A percentile compares a stretch with the other conserved stretches of the same genome.
Conservation (phyloP, 495 filamentous ascomycete species). For the Talaromyces ruber region DNA sequence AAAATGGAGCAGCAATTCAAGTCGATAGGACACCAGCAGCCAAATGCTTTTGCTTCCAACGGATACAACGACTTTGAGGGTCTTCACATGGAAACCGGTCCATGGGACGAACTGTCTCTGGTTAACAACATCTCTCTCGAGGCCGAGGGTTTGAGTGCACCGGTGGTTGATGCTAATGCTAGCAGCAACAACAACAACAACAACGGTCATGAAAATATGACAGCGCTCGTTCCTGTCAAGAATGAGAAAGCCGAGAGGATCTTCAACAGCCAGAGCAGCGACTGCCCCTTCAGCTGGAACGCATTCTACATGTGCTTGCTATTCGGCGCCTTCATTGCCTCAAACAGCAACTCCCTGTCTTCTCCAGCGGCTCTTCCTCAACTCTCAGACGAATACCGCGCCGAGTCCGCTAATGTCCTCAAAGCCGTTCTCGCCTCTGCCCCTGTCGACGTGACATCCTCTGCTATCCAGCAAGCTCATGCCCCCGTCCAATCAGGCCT, state of each 20-base stretch:
- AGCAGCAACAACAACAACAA: background rate
- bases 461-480: conserved; percentile 31
- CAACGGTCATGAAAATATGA: background rate
- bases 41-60: conserved; percentile 52
- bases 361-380: conserved; percentile 56
- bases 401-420: conserved; percentile 82
- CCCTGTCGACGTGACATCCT: conserved; percentile 29
- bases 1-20: conserved; percentile 62
- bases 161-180: conserved; percentile 9
- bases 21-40: conserved; percentile 29
- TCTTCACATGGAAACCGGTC: conserved; percentile 63
- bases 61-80: conserved; percentile 76
- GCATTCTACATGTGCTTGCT: conserved; percentile 75
- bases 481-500: conserved; percentile 35
- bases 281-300: conserved; percentile 49
- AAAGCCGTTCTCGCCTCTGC: conserved; percentile 75
- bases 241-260: conserved; percentile 52
- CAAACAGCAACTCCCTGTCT: conserved; percentile 59
- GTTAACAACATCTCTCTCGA: conserved; percentile 49
- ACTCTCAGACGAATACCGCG: conserved; percentile 87
- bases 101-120: conserved; percentile 77
- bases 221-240: conserved; percentile 15
- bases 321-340: conserved; percentile 93
- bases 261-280: conserved; percentile 46
- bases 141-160: conserved; percentile 23